Evolutionary conservation across 202 grass and related monocot genomes (phyloP), one percentile per base, ranked within the genome.

Genomic region (Cymbopogon flexuosus): DNA sequence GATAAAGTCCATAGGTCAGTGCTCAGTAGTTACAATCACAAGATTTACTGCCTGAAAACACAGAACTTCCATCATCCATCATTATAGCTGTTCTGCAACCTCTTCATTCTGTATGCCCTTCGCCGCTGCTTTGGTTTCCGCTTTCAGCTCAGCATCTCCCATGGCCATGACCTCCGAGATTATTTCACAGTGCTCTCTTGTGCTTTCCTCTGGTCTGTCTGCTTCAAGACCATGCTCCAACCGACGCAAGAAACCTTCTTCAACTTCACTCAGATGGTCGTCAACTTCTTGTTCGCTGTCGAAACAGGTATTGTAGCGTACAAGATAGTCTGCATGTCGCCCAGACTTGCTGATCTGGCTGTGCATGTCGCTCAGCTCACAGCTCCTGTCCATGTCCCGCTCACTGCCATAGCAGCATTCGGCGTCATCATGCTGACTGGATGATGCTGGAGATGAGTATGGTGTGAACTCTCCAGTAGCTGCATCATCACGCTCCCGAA

Each of bases 401-500:
- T 89, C 80, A 1, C 88, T 91, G 61, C 79, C 74, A 3, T 78
- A 82, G 46, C 79, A 86, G 62, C 81, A 86, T 31, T 93, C 86
- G 2, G 70, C 73, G 2, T 82, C 64, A 1, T 13, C 19, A 2
- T 46, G 69, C 42, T 23, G 70, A 35, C 77, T 66, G 6, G 87
- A 90, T 39, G 92, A 88, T 6, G 82, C 75, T 68, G 92, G 89
- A 79, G 90, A 93, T 22, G 84, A 88, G 81, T 85, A 97, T 2
- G 92, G 79, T 59, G 85, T 89, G 73, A 88, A 94, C 27, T 84
- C 88, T 84, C 79, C 76, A 0, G 84, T 65, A 45, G 86, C 81
- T 62, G 84, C 79, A 67, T 93, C 86, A 13, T 93, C 92, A 0
- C 90, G 88, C 61, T 93, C 95, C 77, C 84, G 67, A 56, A 94